phyloP scores from a whole-genome alignment of 345 rosid species.

The Populus euphratica region DNA sequence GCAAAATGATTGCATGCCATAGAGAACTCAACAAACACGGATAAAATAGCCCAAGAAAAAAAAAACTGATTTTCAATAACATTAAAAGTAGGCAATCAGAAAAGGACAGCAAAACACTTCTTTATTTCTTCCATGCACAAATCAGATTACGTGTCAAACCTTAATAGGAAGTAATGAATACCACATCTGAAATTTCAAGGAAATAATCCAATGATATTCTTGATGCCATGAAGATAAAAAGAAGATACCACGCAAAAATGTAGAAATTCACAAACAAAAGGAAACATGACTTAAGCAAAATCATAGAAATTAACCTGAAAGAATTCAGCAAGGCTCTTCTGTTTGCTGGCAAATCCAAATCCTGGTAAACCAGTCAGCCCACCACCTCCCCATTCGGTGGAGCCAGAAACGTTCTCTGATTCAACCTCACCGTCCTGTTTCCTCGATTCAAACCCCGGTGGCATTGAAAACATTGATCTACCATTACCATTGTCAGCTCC shows the following conservation, averaged over 20 bases:
- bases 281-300: background rate
- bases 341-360: conserved; percentile 61
- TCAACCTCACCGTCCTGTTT: conserved; percentile 50
- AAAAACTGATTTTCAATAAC: background rate
- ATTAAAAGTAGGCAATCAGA: background rate
- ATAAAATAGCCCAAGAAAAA: background rate
- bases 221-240: background rate
- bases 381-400: conserved; percentile 73
- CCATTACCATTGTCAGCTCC: conserved; percentile 40
- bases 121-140: conserved; percentile 1
- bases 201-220: background rate
- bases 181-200: conserved; percentile 9
- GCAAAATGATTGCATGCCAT: background rate
- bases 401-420: conserved; percentile 35
- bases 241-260: background rate
- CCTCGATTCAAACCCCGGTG: conserved; percentile 73
- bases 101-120: background rate
- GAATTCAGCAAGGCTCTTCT: conserved; percentile 70
- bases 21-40: background rate
- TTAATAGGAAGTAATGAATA: background rate
- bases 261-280: conserved; percentile 1
- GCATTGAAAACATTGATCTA: conserved; percentile 64
- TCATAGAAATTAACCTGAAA: conserved; percentile 57
- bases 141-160: background rate
- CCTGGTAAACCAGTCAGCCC: conserved; percentile 77